Evolutionary conservation across 2,329 filamentous ascomycete genomes (phyloP), one percentile per base, ranked within the genome.

Genomic region (Dothistroma pini): DNA sequence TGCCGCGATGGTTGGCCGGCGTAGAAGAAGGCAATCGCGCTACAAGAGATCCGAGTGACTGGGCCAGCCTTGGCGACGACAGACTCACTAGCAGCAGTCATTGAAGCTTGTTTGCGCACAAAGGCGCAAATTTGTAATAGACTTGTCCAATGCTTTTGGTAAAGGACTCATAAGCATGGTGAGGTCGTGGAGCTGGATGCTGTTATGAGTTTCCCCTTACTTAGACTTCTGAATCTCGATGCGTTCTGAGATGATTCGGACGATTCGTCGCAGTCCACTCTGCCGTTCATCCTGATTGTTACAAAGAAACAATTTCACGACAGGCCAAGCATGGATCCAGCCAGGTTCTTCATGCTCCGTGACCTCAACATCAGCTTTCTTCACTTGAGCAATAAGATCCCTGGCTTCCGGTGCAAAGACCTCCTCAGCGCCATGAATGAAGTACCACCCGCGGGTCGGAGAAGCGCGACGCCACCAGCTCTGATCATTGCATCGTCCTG

Each of bases 291-390:
- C 74, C 56, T 74, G 75, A 7, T 74, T 77, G 58, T 79, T 77
- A 8, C 80, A 80, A 22, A 86, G 69, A 70, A 86, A 87, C 19
- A 86, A 70, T 63, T 79, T 79, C 10, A 88, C 89, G 21, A 96
- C 87, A 0, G 90, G 90, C 91, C 91, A 96, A 11, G 88, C 90
- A 74, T 96, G 91, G 60, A 95, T 87, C 2, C 85, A 87, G 14
- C 84, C 87, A 31, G 80, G 76, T 66, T 90, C 86, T 69, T 85
- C 84, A 68, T 84, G 79, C 58, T 80, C 80, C 12, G 81, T 78
- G n/a, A 89, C 80, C 41, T 81, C 73, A 35, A 84, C 75, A 2
- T 82, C 82, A 14, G 81, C 79, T 54, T 80, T 80, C 60, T 80
- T 77, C 59, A 90, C 78, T 32, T 83, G 75, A 12, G 75, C 74